Evolutionary conservation across 2,329 filamentous ascomycete species (phyloP).

Genomic region (Cadophora sp.): DNA sequence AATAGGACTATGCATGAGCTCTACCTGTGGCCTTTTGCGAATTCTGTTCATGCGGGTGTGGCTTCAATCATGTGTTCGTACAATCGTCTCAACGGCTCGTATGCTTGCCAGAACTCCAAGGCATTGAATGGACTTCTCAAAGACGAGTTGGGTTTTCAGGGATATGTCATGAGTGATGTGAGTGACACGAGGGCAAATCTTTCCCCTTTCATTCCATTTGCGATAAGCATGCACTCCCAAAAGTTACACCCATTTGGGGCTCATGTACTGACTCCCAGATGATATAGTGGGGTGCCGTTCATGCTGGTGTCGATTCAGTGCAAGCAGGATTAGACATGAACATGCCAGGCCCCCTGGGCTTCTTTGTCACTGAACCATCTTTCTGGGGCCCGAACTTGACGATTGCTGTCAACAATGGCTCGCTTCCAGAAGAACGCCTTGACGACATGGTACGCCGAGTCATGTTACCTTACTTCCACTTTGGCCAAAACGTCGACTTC

Average conservation of each 20-base stretch:
- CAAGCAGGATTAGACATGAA: slow-evolving; percentile 71
- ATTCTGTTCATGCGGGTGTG: slow-evolving; percentile 72
- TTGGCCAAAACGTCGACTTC: slow-evolving; percentile 53
- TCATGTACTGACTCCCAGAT: neutral
- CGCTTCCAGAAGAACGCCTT: slow-evolving; percentile 51
- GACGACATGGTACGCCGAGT: slow-evolving; percentile 70
- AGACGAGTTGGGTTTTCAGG: slow-evolving; percentile 56
- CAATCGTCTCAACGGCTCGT: slow-evolving; percentile 55
- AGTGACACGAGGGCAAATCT: neutral
- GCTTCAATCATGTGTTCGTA: slow-evolving; percentile 68
- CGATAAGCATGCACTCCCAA: neutral
- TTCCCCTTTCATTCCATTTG: neutral
- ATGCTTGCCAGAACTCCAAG: slow-evolving; percentile 57
- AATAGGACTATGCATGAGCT: slow-evolving; percentile 72
- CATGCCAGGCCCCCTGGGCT: slow-evolving; percentile 68
- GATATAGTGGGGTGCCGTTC: slow-evolving; percentile 63
- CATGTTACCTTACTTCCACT: slow-evolving; percentile 65
- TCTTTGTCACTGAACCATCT: slow-evolving; percentile 46
- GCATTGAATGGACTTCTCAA: slow-evolving; percentile 56
- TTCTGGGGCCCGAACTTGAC: slow-evolving; percentile 34
- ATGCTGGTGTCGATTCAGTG: slow-evolving; percentile 62
- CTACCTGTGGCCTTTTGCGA: slow-evolving; percentile 81
- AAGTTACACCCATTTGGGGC: too few species aligned
- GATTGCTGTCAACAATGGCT: slow-evolving; percentile 55
- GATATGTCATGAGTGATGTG: slow-evolving; percentile 66